These are phyloP conservation scores for Skeletonema menzelii DNA, from an alignment of 108 stramenopile genomes.

Conservation along the genomic window DNA sequence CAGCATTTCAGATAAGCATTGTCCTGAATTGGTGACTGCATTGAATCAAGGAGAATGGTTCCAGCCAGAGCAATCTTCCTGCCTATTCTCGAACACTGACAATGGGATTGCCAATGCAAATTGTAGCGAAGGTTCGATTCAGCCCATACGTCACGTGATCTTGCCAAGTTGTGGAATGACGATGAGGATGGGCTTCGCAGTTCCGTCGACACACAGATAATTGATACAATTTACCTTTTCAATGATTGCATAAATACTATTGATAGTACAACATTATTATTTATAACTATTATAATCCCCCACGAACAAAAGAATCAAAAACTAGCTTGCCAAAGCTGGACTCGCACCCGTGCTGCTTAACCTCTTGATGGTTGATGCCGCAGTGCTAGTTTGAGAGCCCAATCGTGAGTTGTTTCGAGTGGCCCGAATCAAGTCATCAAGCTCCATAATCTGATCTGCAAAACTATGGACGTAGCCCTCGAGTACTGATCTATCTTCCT, in stretches of 20 bases:
- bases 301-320: slow-evolving; percentile 9
- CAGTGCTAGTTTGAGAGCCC: slow-evolving; percentile 1
- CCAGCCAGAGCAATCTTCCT: slow-evolving; percentile 28
- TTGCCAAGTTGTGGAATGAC: slow-evolving; percentile 41
- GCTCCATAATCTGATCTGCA: slow-evolving; percentile 77
- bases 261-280: slow-evolving; percentile 3
- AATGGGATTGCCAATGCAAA: neutral
- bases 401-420: neutral
- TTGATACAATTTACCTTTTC: neutral
- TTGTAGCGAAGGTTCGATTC: slow-evolving; percentile 18
- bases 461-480: slow-evolving; percentile 87
- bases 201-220: neutral
- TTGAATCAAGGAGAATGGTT: slow-evolving; percentile 39
- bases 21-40: slow-evolving; percentile 36
- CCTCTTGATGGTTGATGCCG: slow-evolving; percentile 1
- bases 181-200: slow-evolving; percentile 37
- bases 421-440: slow-evolving; percentile 62
- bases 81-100: slow-evolving; percentile 11
- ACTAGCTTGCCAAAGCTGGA: neutral
- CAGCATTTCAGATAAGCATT: neutral
- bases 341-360: neutral
- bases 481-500: slow-evolving; percentile 66
- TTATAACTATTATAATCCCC: neutral
- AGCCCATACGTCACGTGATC: slow-evolving; percentile 28
- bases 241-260: neutral